phyloP scores from a whole-genome alignment of 2,329 filamentous ascomycete species.

The Verticillium dahliae region DNA sequence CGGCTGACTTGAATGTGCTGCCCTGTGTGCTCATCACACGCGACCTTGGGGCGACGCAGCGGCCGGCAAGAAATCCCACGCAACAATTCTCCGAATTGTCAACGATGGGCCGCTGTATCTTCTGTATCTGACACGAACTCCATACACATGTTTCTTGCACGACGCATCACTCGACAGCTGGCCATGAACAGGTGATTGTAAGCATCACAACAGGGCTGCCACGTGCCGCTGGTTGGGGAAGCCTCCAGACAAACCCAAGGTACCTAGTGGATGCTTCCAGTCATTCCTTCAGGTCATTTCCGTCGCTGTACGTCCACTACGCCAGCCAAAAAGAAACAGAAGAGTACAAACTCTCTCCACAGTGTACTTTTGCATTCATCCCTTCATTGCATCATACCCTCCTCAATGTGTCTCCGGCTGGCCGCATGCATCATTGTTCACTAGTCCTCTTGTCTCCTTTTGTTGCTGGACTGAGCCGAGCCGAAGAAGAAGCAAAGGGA shows the following conservation, averaged over 20 bases:
- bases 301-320: too few species aligned
- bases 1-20: background rate
- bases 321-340: background rate
- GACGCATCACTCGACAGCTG: background rate
- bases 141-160: background rate
- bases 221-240: background rate
- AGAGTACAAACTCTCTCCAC: background rate
- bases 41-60: background rate
- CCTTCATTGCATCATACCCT: background rate
- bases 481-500: background rate
- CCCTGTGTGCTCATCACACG: background rate
- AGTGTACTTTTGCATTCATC: background rate
- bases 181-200: background rate
- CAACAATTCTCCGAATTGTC: background rate
- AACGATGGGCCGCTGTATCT: background rate
- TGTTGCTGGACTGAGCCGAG: background rate
- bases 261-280: background rate
- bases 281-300: background rate
- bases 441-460: background rate
- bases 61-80: background rate
- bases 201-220: background rate
- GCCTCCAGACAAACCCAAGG: background rate
- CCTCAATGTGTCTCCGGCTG: background rate
- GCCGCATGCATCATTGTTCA: background rate
- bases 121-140: background rate